Percentiles rank a stretch among this genome's conserved stretches.
These are phyloP conservation scores for Lecanicillium sp. DNA, from an alignment of 2,329 filamentous ascomycete species.

Conservation along the genomic window DNA sequence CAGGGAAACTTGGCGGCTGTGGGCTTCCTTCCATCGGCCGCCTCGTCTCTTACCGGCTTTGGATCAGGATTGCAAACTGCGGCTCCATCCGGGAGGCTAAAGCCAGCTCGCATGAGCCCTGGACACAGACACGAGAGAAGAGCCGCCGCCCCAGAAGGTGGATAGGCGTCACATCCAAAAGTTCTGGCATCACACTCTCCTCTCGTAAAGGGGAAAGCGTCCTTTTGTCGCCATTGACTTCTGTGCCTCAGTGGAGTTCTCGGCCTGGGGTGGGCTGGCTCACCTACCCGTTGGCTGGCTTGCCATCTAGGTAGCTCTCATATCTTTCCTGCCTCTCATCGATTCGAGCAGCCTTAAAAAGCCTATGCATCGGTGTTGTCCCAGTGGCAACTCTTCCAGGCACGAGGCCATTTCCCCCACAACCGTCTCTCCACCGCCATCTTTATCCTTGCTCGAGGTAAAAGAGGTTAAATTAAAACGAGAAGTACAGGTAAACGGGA, in stretches of 20 bases:
- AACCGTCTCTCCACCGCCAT: constrained; percentile 12
- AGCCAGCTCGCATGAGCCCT: constrained; percentile 3
- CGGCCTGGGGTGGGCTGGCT: constrained; percentile 7
- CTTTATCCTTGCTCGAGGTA: constrained; percentile 3
- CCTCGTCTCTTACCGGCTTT: neutral
- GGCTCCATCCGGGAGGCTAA: constrained; percentile 8
- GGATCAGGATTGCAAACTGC: constrained; percentile 3
- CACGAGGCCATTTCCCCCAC: constrained; percentile 13
- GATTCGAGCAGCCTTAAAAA: constrained; percentile 12
- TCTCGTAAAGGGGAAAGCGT: constrained; percentile 10
- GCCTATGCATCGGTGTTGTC: constrained; percentile 7
- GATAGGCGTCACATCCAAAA: constrained; percentile 10
- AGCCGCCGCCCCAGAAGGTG: constrained; percentile 3
- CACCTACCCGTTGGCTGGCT: constrained; percentile 13
- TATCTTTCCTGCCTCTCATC: constrained; percentile 11
- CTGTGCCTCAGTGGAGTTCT: constrained; percentile 14
- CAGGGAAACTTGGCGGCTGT: neutral
- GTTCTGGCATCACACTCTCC: constrained; percentile 12
- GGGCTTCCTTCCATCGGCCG: neutral
- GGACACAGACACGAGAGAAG: neutral
- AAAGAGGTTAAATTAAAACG: constrained; percentile 11
- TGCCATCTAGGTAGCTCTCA: constrained; percentile 13
- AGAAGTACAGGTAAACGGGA: neutral
- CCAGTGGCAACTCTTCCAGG: constrained; percentile 7
- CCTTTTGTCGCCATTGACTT: constrained; percentile 6